phyloP scores from a whole-genome alignment of 2,329 filamentous ascomycete species.

The Biscogniauxia marginata region DNA sequence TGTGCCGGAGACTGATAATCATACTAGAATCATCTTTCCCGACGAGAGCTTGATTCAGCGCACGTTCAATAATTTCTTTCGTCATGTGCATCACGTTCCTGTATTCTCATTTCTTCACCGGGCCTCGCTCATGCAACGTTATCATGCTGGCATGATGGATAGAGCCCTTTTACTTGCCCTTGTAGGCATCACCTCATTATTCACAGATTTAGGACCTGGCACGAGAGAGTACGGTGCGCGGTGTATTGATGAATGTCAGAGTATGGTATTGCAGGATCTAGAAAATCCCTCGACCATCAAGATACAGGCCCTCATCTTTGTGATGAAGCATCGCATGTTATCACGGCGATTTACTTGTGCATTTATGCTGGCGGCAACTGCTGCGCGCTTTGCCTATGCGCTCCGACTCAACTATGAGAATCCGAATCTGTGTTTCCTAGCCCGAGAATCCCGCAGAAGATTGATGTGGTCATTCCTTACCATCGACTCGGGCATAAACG shows the following conservation, averaged over 20 bases:
- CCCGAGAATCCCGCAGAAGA: conserved; percentile 31
- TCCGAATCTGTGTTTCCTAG: conserved; percentile 41
- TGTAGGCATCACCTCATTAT: conserved; percentile 54
- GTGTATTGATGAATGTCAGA: conserved; percentile 55
- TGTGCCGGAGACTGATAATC: conserved; percentile 24
- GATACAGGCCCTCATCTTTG: conserved; percentile 46
- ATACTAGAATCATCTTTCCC: conserved; percentile 41
- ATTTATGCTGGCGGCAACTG: conserved; percentile 47
- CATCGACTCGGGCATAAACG: conserved; percentile 47
- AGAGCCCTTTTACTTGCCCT: conserved; percentile 52
- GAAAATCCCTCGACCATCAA: conserved; percentile 57
- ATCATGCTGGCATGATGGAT: conserved; percentile 56
- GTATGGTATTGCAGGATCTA: conserved; percentile 51
- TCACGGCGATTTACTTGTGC: conserved; percentile 45
- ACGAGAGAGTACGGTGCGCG: conserved; percentile 51
- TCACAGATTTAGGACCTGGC: conserved; percentile 53
- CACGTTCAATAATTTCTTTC: conserved; percentile 58
- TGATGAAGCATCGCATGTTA: conserved; percentile 48
- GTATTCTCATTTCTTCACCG: conserved; percentile 59
- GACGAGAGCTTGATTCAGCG: conserved; percentile 48
- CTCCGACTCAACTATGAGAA: conserved; percentile 50
- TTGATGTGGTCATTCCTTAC: conserved; percentile 50
- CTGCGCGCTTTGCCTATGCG: conserved; percentile 48
- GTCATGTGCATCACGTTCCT: conserved; percentile 58
- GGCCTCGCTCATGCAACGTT: conserved; percentile 59